Base-by-base conservation (phyloP, 371 early-diverging fungal genomes). In the Circinella minor region DNA sequence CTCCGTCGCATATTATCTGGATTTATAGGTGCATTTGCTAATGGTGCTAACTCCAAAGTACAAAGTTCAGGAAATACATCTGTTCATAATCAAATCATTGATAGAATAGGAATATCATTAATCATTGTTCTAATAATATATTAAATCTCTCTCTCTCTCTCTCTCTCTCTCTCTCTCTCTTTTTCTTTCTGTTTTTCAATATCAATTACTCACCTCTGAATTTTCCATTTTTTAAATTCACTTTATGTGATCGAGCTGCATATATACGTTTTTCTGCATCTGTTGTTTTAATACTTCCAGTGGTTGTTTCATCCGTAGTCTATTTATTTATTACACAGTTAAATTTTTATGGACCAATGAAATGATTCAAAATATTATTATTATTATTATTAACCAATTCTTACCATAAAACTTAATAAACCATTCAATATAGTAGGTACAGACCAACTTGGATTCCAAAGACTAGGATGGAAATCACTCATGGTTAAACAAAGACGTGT, bases 361-460 rank as follows among this genome's bases (percentile, higher is more conserved):
- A 43, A 43, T 43, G 43, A 43, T 43, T 43, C 43, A 43, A 3
- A 43, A 3, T 43, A 43, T 43, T 43, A 9, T 43, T 43, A 43
- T 43, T 4, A n/a, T 39, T 17, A 10, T 67, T 39, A 27, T 49
- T 39, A 18, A 11, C n/a, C 39, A n/a, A 14, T 57, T n/a, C 27
- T 65, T 70, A 95, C 95, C 99, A 99, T 99, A 77, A 99, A 99
- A 63, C 93, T 93, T 72, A 98, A 78, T 60, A 98, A 79, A 5
- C 99, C 99, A 67, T 92, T 97, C 65, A 99, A 79, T 63, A 99
- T 98, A 0, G 98, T 96, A 6, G 96, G 81, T 9, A 98, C 97
- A 49, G 94, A 94, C 99, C 98, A 98, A 63, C 94, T 93, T 4
- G 98, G 98, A 78, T 98, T 99, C 99, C 98, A 99, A 47, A 92